Percentiles rank a stretch among this genome's conserved stretches.
phyloP scores from a whole-genome alignment of 169 alveolate genomes.

The Babesia ovata region DNA sequence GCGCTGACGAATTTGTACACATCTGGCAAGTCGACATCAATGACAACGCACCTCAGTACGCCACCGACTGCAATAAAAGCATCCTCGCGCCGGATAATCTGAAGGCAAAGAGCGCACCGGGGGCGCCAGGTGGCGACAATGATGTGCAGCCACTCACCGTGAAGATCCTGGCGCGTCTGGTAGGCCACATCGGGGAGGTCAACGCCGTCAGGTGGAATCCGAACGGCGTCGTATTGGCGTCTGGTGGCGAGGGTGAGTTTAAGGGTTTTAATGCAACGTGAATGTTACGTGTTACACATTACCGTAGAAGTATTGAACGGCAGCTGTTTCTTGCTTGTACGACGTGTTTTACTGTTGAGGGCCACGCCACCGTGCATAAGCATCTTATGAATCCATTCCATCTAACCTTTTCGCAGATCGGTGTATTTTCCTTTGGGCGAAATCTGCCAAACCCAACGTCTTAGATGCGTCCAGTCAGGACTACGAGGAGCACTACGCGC shows the following conservation, averaged over 20 bases:
- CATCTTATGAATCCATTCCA: too few species aligned
- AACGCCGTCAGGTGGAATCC: constrained; percentile 86
- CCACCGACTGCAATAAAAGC: constrained; percentile 65
- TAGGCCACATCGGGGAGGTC: constrained; percentile 89
- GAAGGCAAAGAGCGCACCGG: not conserved
- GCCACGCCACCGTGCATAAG: too few species aligned
- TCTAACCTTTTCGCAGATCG: constrained; percentile 47
- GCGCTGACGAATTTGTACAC: constrained; percentile 90
- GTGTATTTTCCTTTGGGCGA: constrained; percentile 78
- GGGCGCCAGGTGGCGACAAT: not conserved
- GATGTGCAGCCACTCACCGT: constrained; percentile 59
- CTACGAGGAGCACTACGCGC: constrained; percentile 80
- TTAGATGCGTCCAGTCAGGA: constrained; percentile 74
- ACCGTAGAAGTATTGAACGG: too few species aligned
- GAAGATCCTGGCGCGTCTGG: constrained; percentile 71
- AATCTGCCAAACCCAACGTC: constrained; percentile 67
- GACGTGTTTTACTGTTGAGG: too few species aligned
- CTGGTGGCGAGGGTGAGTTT: constrained; percentile 88
- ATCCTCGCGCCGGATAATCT: constrained; percentile 37
- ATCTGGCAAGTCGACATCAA: constrained; percentile 83
- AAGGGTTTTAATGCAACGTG: not conserved
- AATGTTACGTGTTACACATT: too few species aligned
- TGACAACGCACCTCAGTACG: constrained; percentile 77
- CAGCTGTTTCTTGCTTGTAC: too few species aligned
- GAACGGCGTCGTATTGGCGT: constrained; percentile 82